Percentiles rank a stretch among this genome's conserved stretches.
Conservation (phyloP, 768 basidiomycete genomes). For the Macrolepiota dolichaula region DNA sequence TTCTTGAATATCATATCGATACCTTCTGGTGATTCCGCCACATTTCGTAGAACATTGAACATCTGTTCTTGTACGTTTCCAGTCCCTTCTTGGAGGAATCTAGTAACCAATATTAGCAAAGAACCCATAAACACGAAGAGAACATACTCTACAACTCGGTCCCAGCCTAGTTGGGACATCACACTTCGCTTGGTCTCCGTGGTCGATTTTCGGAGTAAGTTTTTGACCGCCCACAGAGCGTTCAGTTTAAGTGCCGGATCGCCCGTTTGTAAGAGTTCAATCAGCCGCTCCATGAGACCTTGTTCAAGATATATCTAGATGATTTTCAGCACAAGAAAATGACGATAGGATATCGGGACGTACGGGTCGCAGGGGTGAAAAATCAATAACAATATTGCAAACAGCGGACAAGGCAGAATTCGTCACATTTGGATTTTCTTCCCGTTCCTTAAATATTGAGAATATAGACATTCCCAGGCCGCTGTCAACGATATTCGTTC, state of each 20-base stretch:
- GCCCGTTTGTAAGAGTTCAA: constrained; percentile 44
- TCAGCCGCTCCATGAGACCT: constrained; percentile 63
- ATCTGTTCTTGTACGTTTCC: constrained; percentile 67
- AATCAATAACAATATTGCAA: constrained; percentile 85
- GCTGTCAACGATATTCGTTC: constrained; percentile 83
- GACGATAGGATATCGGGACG: constrained; percentile 23
- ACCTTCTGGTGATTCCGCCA: constrained; percentile 65
- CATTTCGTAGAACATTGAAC: constrained; percentile 60
- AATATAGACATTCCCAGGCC: constrained; percentile 75
- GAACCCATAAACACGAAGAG: neutral
- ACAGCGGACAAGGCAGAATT: constrained; percentile 70
- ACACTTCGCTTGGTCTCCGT: constrained; percentile 61
- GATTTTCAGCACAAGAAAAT: neutral
- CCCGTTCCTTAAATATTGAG: constrained; percentile 34
- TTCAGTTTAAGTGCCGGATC: constrained; percentile 62
- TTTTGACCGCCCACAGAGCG: constrained; percentile 86
- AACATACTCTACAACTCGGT: constrained; percentile 50
- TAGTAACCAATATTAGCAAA: constrained; percentile 20
- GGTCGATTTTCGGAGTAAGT: constrained; percentile 64
- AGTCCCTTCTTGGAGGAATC: constrained; percentile 54
- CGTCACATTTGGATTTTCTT: constrained; percentile 67
- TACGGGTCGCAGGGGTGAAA: constrained; percentile 75
- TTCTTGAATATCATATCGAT: constrained; percentile 56
- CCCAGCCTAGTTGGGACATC: constrained; percentile 71
- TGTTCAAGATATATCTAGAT: constrained; percentile 61